Evolutionary conservation across 2,329 filamentous ascomycete genomes (phyloP), one percentile per base, ranked within the genome.

Genomic region (Parasarocladium wereldwijsianum): DNA sequence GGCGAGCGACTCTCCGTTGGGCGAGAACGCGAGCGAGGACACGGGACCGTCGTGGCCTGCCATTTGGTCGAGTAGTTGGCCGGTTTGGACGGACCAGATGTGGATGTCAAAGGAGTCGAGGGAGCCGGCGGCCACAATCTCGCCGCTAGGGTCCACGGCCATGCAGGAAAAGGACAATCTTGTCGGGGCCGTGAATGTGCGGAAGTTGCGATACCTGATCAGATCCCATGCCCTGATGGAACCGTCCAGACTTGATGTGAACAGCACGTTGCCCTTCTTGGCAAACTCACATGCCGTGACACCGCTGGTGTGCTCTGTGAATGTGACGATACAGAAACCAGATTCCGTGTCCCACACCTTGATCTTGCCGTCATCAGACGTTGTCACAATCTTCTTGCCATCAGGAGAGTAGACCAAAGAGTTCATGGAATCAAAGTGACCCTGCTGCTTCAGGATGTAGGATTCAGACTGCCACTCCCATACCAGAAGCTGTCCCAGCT

Each of bases 391-490:
- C 22, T 81, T 76, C 46, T 93, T 83, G 4, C 90, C 87, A 45
- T 94, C 87, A 0, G 90, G 86, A 5, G 90, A 87, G 54, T 96
- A 98, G 7, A 81, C 78, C 4, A 98, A 64, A 1, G 85, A 71
- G 52, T 96, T 96, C 71, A 96, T 86, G 3, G 84, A 80, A 50
- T 98, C 90, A 40, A 93, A 86, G 54, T 98, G 90, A 0, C 87
- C 90, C 53, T 96, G 90, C 48, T 98, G 90, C 56, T 98, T 98
- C 27, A 98, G 62, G 34, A 98, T 92, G 52, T 98, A 98, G 5
- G 87, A 96, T 54, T 98, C 92, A 0, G 90, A 98, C 50, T 96
- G 87, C 86, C 92, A 98, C 52, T 98, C 90, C 90, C 90, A 98
- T 4, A 98, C 90, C 4, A 98, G 60, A n/a, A 98, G 64, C 49